These are phyloP conservation scores for Talaromyces borbonicus DNA, from an alignment of 495 filamentous ascomycete genomes.

Conservation along the genomic window DNA sequence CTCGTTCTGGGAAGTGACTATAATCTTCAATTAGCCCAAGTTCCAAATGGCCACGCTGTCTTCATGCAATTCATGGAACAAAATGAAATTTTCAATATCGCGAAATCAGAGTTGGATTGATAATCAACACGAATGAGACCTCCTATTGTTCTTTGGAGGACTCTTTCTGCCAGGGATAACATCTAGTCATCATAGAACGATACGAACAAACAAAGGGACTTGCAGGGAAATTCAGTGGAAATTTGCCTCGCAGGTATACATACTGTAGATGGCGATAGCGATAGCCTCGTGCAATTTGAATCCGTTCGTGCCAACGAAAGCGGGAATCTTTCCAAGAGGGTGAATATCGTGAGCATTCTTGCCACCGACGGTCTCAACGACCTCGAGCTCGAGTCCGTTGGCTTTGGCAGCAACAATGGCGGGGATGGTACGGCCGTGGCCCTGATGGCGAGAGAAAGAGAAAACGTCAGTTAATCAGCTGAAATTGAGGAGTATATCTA, in stretches of 20 bases:
- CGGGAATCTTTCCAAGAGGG: constrained; percentile 80
- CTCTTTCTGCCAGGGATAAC: constrained; percentile 99
- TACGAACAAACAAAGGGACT: constrained; percentile 8
- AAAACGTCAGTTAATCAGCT: background rate
- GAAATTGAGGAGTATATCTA: too few relatives aligned
- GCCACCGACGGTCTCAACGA: constrained; percentile 54
- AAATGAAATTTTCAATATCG: too few relatives aligned
- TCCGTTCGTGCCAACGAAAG: constrained; percentile 88
- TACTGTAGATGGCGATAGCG: constrained; percentile 96
- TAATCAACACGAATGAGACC: constrained; percentile 59
- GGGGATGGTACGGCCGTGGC: constrained; percentile 79
- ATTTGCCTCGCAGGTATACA: constrained; percentile 39
- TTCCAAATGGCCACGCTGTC: too few relatives aligned
- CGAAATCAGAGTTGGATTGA: constrained; percentile 48
- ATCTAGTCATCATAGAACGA: constrained; percentile 67
- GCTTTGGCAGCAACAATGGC: constrained; percentile 90
- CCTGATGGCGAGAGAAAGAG: constrained; percentile 37
- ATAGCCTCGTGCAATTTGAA: constrained; percentile 82
- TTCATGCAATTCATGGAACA: constrained; percentile 9
- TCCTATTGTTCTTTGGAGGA: background rate
- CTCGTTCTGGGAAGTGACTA: constrained; percentile 99
- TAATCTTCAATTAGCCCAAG: constrained; percentile 20
- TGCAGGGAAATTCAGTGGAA: background rate
- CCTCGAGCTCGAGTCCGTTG: constrained; percentile 83
- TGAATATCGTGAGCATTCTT: constrained; percentile 57